Base-by-base conservation (phyloP, 192 early-diverging fungal genomes). In the Obelidium mucronatum region DNA sequence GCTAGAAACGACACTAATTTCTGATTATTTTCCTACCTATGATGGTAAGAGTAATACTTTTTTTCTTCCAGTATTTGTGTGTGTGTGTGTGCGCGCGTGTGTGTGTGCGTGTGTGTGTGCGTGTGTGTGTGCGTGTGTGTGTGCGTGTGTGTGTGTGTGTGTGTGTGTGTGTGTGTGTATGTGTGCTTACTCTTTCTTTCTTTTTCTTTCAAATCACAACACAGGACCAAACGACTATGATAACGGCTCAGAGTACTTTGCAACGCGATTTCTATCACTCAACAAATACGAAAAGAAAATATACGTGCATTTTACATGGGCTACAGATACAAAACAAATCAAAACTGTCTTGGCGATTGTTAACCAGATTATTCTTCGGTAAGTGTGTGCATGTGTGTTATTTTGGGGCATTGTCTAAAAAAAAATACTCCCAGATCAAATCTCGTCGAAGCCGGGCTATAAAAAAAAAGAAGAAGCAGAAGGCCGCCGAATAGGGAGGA, bases 301-400 rank as follows among this genome's bases (percentile, higher is more conserved):
- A 63, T 89, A 90, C 75, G 79, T 84, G 48, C 89, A 90, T 76
- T 87, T 85, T 60, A 90, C 89, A 28, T 90, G 85, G 67, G 89
- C 89, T 2, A 90, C 89, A 28, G 89, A 90, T 76, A 90, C 89
- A 13, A 82, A 67, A 36, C 85, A 89, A 67, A 83, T 89, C 61
- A 77, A 80, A 69, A 84, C 82, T 51, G 86, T 88, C 35, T 76
- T 89, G 67, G 81, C 80, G 53, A 85, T 86, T 37, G 86, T 85
- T 15, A 86, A 82, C 70, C 81, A 76, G 44, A 86, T 85, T 64
- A 84, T 89, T 61, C 53, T 89, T 44, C n/a, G 69, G 77, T 78
- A 40, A 24, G 74, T n/a, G 8, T 11, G 17, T 33, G 8, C 26
- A n/a, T n/a, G 22, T 24, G 2, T n/a, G 11, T 52, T 31, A 11